phyloP scores from a whole-genome alignment of 192 early-diverging fungal genomes.

The Pilaira anomala region DNA sequence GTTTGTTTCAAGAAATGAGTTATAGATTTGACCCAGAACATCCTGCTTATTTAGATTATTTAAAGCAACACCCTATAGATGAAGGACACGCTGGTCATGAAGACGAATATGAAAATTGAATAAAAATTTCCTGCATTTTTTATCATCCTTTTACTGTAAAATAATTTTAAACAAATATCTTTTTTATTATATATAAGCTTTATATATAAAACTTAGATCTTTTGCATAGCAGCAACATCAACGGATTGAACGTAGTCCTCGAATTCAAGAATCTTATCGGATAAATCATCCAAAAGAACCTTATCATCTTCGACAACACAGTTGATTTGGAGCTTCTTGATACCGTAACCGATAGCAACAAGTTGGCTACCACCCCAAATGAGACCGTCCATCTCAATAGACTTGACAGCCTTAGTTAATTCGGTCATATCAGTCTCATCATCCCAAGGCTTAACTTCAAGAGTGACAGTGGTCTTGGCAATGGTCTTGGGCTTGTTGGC shows the following conservation, averaged over 20 bases:
- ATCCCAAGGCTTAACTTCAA: conserved; percentile 98
- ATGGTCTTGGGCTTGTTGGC: conserved; percentile 79
- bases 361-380: conserved; percentile 82
- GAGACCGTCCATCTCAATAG: conserved; percentile 84
- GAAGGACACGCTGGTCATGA: conserved; percentile 22
- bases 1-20: conserved; percentile 30
- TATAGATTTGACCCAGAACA: conserved; percentile 23
- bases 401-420: conserved; percentile 68
- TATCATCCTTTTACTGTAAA: too few species aligned
- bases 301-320: conserved; percentile 92
- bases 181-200: too few species aligned
- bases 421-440: conserved; percentile 88
- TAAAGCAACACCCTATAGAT: conserved; percentile 20
- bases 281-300: conserved; percentile 82
- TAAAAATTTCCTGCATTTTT: too few species aligned
- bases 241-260: conserved; percentile 92
- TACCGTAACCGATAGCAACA: conserved; percentile 87
- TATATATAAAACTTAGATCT: conserved; percentile 67
- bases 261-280: conserved; percentile 72
- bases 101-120: conserved; percentile 23
- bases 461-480: conserved; percentile 90
- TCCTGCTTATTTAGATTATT: conserved; percentile 22
- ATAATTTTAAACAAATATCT: too few species aligned
- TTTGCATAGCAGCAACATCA: conserved; percentile 85
- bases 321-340: conserved; percentile 95